These are phyloP conservation scores for Tieghemiomyces parasiticus DNA, from an alignment of 192 early-diverging fungal genomes.

Conservation along the genomic window DNA sequence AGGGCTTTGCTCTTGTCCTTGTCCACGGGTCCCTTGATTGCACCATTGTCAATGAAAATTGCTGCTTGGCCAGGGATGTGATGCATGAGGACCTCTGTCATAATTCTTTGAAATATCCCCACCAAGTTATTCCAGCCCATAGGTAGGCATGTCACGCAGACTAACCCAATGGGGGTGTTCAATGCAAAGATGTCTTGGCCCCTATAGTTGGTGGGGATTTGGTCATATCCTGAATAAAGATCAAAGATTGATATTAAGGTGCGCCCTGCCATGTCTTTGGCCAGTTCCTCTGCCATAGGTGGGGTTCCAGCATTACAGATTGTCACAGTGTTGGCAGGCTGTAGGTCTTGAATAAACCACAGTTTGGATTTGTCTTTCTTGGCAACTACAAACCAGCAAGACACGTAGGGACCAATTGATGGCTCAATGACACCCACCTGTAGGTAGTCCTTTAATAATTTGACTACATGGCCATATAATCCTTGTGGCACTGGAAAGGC, in stretches of 20 bases:
- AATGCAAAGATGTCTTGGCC: slow-evolving; percentile 8
- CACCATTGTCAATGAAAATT: slow-evolving; percentile 10
- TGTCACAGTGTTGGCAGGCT: slow-evolving; percentile 6
- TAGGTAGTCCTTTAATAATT: slow-evolving; percentile 4
- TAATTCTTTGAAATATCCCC: slow-evolving; percentile 3
- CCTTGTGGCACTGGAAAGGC: not conserved
- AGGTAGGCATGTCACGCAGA: slow-evolving; percentile 8
- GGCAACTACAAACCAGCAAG: slow-evolving; percentile 8
- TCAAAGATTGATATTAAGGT: slow-evolving; percentile 2
- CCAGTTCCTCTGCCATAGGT: slow-evolving; percentile 1
- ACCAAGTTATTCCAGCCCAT: slow-evolving; percentile 12
- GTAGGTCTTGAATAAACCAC: slow-evolving; percentile 11
- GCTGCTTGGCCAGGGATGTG: not conserved
- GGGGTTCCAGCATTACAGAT: slow-evolving; percentile 11
- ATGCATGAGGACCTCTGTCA: not conserved
- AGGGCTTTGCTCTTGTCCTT: too few species aligned
- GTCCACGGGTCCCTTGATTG: too few species aligned
- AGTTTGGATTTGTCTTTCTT: slow-evolving; percentile 13
- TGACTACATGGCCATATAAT: not conserved
- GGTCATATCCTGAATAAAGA: slow-evolving; percentile 11
- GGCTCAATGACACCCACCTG: too few species aligned
- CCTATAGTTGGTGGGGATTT: not conserved
- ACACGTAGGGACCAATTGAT: slow-evolving; percentile 9
- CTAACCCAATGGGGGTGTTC: slow-evolving; percentile 3
- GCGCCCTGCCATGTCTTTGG: not conserved